Base-by-base conservation (phyloP, 352 stramenopile genomes). In the Phytophthora cryptogea region DNA sequence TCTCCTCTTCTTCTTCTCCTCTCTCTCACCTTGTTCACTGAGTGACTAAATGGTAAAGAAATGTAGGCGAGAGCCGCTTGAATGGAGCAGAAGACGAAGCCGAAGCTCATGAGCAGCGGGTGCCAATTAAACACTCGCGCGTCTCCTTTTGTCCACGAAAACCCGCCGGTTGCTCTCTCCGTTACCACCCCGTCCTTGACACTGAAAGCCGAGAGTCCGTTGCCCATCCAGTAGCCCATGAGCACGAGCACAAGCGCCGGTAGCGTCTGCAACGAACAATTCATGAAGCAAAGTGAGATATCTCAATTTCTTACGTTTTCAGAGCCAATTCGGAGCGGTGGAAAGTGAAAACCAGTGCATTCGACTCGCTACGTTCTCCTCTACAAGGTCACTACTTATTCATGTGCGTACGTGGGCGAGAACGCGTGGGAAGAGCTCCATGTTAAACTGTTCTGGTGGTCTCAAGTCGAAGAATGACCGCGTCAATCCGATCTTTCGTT, bases 41-140 rank as follows among this genome's bases (percentile, higher is more conserved):
- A 69, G 32, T 89, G 83, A 5, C 63, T 74, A 37, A 89, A 90
- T 6, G 83, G 83, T 46, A 90, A 44, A 8, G 79, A 85, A 27
- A 83, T 76, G 72, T 92, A 92, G 40, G 57, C 78, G 16, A 92
- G 62, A 28, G 79, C 79, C 5, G 83, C 78, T 46, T 91, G 72
- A 9, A 74, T 78, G 7, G 77, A 89, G 74, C 80, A 94, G 32
- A 94, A 85, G 43, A 95, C 65, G 32, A 96, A 86, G 31, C 86
- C 87, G 41, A 94, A 72, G 40, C 75, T 86, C 87, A 95, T 95
- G 72, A 96, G 73, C 46, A 92, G 47, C 44, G 87, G 87, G 65
- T 96, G 87, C 86, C 87, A 96, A 51, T 93, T 93, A 67, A 96
- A 96, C 43, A 96, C 83, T 26, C 60, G 69, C 10, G 54, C 70